Evolutionary conservation across 371 early-diverging fungal species (phyloP).

Genomic region (Rhizopus microsporus): DNA sequence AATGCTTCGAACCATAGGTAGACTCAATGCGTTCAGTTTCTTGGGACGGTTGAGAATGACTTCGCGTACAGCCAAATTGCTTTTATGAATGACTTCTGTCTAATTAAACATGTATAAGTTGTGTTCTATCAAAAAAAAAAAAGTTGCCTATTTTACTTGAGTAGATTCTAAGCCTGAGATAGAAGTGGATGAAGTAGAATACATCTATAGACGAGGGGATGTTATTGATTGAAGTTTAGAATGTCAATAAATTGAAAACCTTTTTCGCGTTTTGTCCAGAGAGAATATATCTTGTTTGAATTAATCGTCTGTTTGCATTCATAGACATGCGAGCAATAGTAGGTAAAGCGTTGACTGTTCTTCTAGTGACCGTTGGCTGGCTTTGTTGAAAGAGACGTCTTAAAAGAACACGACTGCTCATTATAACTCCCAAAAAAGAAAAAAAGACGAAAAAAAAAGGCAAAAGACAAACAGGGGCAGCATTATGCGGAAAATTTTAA

Average conservation of each 20-base stretch:
- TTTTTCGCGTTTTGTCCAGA: constrained; percentile 8
- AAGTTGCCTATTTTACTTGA: constrained; percentile 6
- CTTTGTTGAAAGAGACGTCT: constrained; percentile 22
- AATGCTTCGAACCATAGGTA: constrained; percentile 85
- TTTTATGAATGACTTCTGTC: constrained; percentile 33
- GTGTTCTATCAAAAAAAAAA: neutral
- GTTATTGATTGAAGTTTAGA: neutral
- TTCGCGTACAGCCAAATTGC: neutral
- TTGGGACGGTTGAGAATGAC: constrained; percentile 74
- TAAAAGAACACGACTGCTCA: constrained; percentile 32
- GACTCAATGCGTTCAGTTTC: constrained; percentile 86
- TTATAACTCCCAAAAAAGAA: too few relatives aligned
- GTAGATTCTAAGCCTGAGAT: constrained; percentile 19
- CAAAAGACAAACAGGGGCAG: neutral
- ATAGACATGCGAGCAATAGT: neutral
- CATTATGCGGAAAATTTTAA: neutral
- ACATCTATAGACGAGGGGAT: constrained; percentile 10
- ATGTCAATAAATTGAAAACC: neutral
- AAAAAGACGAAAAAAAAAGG: constrained; percentile 17
- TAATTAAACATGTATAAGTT: neutral
- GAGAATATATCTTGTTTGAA: constrained; percentile 22
- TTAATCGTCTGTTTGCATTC: constrained; percentile 30
- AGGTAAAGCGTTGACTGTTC: constrained; percentile 14
- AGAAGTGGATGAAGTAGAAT: constrained; percentile 4
- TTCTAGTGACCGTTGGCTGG: constrained; percentile 2